Evolutionary conservation across 2,329 filamentous ascomycete genomes (phyloP).

Genomic region (Trichoderma endophyticum): DNA sequence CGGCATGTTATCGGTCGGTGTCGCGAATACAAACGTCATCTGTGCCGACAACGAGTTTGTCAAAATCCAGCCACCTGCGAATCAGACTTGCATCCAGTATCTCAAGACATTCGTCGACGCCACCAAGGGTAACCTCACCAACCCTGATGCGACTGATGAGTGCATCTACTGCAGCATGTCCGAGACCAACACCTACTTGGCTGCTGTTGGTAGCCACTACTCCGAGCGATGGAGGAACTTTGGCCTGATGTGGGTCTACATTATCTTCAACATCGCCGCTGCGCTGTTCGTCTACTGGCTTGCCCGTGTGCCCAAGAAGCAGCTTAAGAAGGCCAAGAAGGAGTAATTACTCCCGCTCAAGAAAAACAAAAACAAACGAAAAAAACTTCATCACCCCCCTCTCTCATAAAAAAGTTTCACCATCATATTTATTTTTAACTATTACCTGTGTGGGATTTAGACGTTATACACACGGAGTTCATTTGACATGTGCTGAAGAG

Average conservation of each 20-base stretch:
- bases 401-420: neutral
- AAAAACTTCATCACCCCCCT: neutral
- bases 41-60: slow-evolving; percentile 71
- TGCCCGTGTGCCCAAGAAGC: slow-evolving; percentile 48
- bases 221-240: slow-evolving; percentile 65
- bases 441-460: neutral
- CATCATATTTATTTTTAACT: slow-evolving; percentile 1
- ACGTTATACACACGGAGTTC: slow-evolving; percentile 11
- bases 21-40: slow-evolving; percentile 62
- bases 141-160: slow-evolving; percentile 42
- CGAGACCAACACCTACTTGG: slow-evolving; percentile 52
- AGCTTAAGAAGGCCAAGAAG: slow-evolving; percentile 30
- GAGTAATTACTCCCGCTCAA: slow-evolving; percentile 16
- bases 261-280: slow-evolving; percentile 55
- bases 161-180: slow-evolving; percentile 57
- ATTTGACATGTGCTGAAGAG: neutral
- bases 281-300: slow-evolving; percentile 57
- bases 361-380: neutral
- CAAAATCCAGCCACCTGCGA: slow-evolving; percentile 58
- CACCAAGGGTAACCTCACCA: slow-evolving; percentile 52
- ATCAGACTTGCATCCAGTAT: slow-evolving; percentile 60
- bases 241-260: slow-evolving; percentile 59
- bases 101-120: slow-evolving; percentile 47
- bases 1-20: slow-evolving; percentile 65
- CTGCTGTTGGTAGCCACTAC: slow-evolving; percentile 50